A percentile compares a stretch with the other conserved stretches of the same genome.
Evolutionary conservation across 2,329 filamentous ascomycete species (phyloP).

Genomic region (Talaromyces rugulosus): DNA sequence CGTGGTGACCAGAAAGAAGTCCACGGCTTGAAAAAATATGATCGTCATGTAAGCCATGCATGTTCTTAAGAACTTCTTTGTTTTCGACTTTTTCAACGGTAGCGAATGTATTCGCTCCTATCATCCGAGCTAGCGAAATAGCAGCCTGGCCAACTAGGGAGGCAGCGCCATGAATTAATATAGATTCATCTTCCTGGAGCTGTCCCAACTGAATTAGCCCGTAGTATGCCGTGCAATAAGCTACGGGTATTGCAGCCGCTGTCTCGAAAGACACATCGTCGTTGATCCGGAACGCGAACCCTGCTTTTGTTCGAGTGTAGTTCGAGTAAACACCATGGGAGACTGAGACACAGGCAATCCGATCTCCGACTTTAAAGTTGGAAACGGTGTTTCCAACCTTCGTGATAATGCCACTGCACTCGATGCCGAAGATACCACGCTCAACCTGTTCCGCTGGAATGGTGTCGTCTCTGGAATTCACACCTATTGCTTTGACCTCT

Average conservation of each 20-base stretch:
- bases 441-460: not conserved
- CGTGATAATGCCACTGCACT: not conserved
- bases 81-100: not conserved
- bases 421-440: not conserved
- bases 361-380: not conserved
- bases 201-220: not conserved
- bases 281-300: not conserved
- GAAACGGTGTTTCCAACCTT: not conserved
- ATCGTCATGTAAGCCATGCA: not conserved
- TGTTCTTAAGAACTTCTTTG: not conserved
- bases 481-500: not conserved
- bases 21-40: not conserved
- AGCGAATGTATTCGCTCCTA: not conserved
- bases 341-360: not conserved
- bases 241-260: not conserved
- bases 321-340: not conserved
- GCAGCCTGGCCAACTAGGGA: not conserved
- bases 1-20: not conserved
- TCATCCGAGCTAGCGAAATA: not conserved
- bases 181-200: not conserved
- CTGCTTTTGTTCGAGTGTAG: not conserved
- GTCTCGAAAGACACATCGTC: not conserved
- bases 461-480: not conserved
- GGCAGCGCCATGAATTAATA: not conserved
- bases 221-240: not conserved